These are phyloP conservation scores for Venturia effusa DNA, from an alignment of 2,329 filamentous ascomycete genomes.

Conservation along the genomic window DNA sequence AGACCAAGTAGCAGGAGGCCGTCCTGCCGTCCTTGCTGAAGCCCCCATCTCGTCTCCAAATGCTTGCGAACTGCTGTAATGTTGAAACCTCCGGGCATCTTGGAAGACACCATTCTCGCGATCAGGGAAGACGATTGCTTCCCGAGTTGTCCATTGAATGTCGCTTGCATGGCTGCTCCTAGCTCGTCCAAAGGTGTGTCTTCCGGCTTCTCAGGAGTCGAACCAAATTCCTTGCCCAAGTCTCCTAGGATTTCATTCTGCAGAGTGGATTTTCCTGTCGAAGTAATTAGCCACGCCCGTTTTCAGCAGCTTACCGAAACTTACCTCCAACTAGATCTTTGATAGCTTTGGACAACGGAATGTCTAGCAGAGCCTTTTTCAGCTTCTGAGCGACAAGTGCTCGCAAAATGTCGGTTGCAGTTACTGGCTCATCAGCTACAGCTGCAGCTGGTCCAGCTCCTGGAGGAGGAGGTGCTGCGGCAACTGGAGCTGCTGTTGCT, in stretches of 20 bases:
- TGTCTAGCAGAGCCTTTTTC: slow-evolving; percentile 82
- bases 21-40: slow-evolving; percentile 79
- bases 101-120: slow-evolving; percentile 90
- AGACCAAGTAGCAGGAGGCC: slow-evolving; percentile 78
- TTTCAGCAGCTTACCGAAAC: slow-evolving; percentile 25
- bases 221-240: slow-evolving; percentile 95
- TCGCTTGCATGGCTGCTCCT: slow-evolving; percentile 88
- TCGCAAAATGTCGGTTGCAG: slow-evolving; percentile 81
- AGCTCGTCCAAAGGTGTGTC: slow-evolving; percentile 94
- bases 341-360: slow-evolving; percentile 92
- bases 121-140: slow-evolving; percentile 93
- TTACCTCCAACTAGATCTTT: slow-evolving; percentile 95
- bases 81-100: slow-evolving; percentile 99
- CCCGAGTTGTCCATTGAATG: slow-evolving; percentile 96
- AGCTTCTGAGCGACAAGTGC: slow-evolving; percentile 91
- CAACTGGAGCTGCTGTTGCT: slow-evolving; percentile 42
- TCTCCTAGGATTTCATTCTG: slow-evolving; percentile 99
- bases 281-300: neutral
- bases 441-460: slow-evolving; percentile 78
- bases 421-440: slow-evolving; percentile 76
- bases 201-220: slow-evolving; percentile 95
- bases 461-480: slow-evolving; percentile 49
- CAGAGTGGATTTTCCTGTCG: slow-evolving; percentile 87
- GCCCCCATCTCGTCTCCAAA: slow-evolving; percentile 84
- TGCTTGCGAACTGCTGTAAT: slow-evolving; percentile 95